Base-by-base conservation (phyloP, 2,329 filamentous ascomycete species). In the Ophiostoma australiae region DNA sequence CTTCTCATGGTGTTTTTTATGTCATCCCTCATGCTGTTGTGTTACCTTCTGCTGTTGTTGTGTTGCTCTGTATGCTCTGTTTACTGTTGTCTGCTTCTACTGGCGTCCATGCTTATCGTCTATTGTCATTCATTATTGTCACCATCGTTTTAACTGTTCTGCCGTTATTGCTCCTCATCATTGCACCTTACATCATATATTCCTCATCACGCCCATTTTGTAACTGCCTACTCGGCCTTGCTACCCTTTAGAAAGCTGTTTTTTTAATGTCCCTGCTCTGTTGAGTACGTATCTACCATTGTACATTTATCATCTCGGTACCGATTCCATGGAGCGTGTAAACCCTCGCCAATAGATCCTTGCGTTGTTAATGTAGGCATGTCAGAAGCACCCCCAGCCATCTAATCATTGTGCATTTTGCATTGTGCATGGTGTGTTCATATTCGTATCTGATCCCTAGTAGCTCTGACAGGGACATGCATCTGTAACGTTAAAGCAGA, bases 91-190 rank as follows among this genome's bases (percentile, higher is more conserved):
- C n/a, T 66, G 20, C 15, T n/a, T 58, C 33, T 23, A n/a, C 23
- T 69, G 70, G 70, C 63, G 63, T 66, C 63, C 20, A 39, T 66
- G 63, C 15, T 39, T n/a, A n/a, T 48, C 20, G 44, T 48, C 20
- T 48, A 10, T 11, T 48, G 20, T 48, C 17, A 17, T 48, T 48
- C 20, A 5, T 8, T 48, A 7, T 20, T n/a, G 44, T 7, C 8
- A n/a, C 17, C 5, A n/a, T 48, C 17, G 27, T 31, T 31, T 31
- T 3, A 31, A 31, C 27, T 31, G 27, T 31, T 31, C 27, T 31
- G 27, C 27, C 27, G 10, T 39, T 39, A 2, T 6, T 20, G 17
- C 8, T 20, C 20, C 44, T 48, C 44, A n/a, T 48, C 17, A 20
- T 48, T 48, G 17, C 20, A 39, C 15, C 41, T 23, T 58, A n/a